phyloP scores from a whole-genome alignment of 331 rosid species.

The Malus hybrid region DNA sequence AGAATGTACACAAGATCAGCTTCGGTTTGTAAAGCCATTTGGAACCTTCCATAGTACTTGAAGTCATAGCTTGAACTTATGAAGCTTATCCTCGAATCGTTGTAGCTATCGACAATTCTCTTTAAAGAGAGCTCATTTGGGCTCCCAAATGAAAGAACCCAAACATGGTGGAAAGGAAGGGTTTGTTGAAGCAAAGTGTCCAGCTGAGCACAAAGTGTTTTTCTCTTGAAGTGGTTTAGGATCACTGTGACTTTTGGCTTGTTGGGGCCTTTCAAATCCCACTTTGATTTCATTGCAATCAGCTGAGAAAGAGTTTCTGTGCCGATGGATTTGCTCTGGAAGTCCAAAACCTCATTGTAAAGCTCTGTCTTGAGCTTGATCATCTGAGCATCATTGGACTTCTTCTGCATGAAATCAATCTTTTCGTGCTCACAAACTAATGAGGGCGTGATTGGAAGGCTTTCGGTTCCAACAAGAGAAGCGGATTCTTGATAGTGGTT shows the following conservation, averaged over 20 bases:
- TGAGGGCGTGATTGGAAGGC: slow-evolving; percentile 29
- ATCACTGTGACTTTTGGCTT: slow-evolving; percentile 75
- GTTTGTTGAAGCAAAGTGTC: slow-evolving; percentile 76
- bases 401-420: slow-evolving; percentile 90
- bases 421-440: slow-evolving; percentile 69
- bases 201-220: slow-evolving; percentile 83
- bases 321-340: slow-evolving; percentile 48
- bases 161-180: slow-evolving; percentile 81
- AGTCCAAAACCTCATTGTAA: slow-evolving; percentile 50
- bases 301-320: slow-evolving; percentile 68
- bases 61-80: slow-evolving; percentile 84
- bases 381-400: slow-evolving; percentile 75
- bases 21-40: slow-evolving; percentile 86
- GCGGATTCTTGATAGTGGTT: slow-evolving; percentile 54
- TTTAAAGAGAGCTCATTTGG: slow-evolving; percentile 73
- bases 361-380: slow-evolving; percentile 63
- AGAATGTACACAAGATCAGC: slow-evolving; percentile 76
- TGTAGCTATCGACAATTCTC: slow-evolving; percentile 84
- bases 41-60: slow-evolving; percentile 97
- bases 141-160: slow-evolving; percentile 98
- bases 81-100: slow-evolving; percentile 76
- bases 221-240: slow-evolving; percentile 90
- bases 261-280: slow-evolving; percentile 50
- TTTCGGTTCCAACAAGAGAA: slow-evolving; percentile 37
- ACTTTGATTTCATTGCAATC: slow-evolving; percentile 77